A percentile compares a stretch with the other conserved stretches of the same genome.
Evolutionary conservation across 1,284 basidiomycete species (phyloP).

Genomic region (Leccinum fuscescens): DNA sequence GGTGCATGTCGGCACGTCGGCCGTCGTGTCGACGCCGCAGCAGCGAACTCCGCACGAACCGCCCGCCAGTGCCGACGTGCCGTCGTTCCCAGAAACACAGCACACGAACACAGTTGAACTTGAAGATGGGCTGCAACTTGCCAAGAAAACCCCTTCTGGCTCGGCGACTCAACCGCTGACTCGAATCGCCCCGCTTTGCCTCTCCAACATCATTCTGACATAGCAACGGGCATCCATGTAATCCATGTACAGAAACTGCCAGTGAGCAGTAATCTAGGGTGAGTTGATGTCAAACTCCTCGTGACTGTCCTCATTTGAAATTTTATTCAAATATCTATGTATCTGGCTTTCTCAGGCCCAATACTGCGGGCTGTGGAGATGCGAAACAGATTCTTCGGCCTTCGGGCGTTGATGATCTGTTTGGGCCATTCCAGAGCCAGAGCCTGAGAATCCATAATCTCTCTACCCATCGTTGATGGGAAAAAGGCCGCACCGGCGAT

Average conservation of each 20-base stretch:
- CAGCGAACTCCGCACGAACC: no score
- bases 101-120: constrained; percentile 6
- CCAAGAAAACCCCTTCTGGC: constrained; percentile 20
- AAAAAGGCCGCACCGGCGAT: no score
- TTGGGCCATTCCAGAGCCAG: constrained; percentile 10
- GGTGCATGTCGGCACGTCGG: no score
- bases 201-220: constrained; percentile 17
- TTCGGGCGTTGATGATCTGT: constrained; percentile 15
- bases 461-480: not conserved
- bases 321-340: constrained; percentile 14
- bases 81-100: no score
- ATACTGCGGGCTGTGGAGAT: constrained; percentile 27
- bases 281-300: constrained; percentile 24
- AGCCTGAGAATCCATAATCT: not conserved
- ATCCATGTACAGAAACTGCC: constrained; percentile 3
- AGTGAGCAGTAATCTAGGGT: constrained; percentile 14
- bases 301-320: constrained; percentile 11
- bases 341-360: constrained; percentile 25
- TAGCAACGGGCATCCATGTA: constrained; percentile 24
- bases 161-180: constrained; percentile 29
- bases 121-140: constrained; percentile 20
- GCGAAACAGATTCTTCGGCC: constrained; percentile 24
- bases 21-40: no score
- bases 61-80: no score
- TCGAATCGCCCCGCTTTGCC: constrained; percentile 17